These are phyloP conservation scores for Heteromeles arbutifolia DNA, from an alignment of 306 rosid genomes.

Conservation along the genomic window DNA sequence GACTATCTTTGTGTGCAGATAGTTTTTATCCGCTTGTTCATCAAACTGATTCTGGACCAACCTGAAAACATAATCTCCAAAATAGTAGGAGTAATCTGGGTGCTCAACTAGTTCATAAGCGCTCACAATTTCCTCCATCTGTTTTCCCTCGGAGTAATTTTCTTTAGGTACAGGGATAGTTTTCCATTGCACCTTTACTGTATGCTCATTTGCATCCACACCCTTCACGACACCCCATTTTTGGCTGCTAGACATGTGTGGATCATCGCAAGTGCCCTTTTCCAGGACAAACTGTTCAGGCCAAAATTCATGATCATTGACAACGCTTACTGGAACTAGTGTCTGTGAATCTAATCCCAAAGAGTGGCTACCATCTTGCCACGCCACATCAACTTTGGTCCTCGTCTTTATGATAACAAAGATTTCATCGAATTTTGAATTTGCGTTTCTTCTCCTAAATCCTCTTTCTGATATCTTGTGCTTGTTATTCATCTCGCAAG, in stretches of 20 bases:
- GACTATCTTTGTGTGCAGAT: conserved; percentile 20
- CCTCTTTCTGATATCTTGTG: conserved; percentile 33
- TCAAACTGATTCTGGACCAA: conserved; percentile 46
- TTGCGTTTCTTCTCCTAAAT: conserved; percentile 25
- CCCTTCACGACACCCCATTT: conserved; percentile 85
- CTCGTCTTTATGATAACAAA: conserved; percentile 68
- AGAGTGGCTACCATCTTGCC: conserved; percentile 78
- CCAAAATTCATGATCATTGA: conserved; percentile 80
- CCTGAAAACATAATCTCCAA: conserved; percentile 83
- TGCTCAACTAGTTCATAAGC: conserved; percentile 87
- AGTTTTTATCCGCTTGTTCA: conserved; percentile 33
- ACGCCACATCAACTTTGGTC: conserved; percentile 66
- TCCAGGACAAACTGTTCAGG: conserved; percentile 86
- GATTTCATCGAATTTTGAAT: conserved; percentile 42
- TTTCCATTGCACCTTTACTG: conserved; percentile 75
- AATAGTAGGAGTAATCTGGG: conserved; percentile 69
- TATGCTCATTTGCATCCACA: conserved; percentile 78
- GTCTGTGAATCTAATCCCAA: conserved; percentile 56
- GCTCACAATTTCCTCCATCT: conserved; percentile 69
- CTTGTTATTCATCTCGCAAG: conserved; percentile 24
- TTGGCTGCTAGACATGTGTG: conserved; percentile 35
- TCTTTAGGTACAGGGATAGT: conserved; percentile 25
- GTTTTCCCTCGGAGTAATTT: conserved; percentile 33
- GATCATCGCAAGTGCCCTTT: conserved; percentile 68
- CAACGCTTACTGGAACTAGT: conserved; percentile 56